A percentile compares a stretch with the other conserved stretches of the same genome.
Evolutionary conservation across 352 stramenopile species (phyloP).

Genomic region (Phytophthora pini): DNA sequence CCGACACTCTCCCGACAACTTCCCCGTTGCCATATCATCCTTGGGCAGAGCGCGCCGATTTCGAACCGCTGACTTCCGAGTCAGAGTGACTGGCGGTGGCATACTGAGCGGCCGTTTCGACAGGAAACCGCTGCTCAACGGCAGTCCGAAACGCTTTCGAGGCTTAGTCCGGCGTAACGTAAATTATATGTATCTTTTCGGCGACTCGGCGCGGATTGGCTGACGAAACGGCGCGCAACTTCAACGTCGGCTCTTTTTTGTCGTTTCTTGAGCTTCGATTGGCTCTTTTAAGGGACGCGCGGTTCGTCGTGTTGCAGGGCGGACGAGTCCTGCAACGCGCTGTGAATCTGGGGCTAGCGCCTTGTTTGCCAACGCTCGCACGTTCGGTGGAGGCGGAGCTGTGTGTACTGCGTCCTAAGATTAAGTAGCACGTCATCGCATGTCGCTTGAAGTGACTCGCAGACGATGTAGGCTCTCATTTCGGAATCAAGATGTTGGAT

Average conservation of each 20-base stretch:
- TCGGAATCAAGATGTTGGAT: not conserved
- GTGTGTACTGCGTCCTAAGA: constrained; percentile 2
- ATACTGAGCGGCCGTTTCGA: constrained; percentile 2
- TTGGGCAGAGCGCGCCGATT: not conserved
- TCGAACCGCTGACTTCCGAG: not conserved
- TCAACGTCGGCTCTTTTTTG: constrained; percentile 21
- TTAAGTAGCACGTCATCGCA: not conserved
- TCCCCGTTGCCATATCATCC: not conserved
- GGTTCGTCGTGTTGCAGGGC: not conserved
- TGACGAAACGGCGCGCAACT: constrained; percentile 13
- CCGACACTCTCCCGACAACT: constrained; percentile 1
- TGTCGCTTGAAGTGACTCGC: not conserved
- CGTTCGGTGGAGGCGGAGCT: constrained; percentile 3
- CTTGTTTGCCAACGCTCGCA: not conserved
- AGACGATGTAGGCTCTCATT: too few species aligned
- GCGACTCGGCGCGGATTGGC: constrained; percentile 4
- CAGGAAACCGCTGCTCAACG: constrained; percentile 4
- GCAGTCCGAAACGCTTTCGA: not conserved
- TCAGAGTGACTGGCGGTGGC: not conserved
- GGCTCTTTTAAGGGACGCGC: not conserved
- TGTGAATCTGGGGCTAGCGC: not conserved
- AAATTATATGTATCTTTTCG: constrained; percentile 23
- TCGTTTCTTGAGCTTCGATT: not conserved
- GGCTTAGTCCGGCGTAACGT: constrained; percentile 10
- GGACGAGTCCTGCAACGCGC: not conserved